A percentile compares a stretch with the other conserved stretches of the same genome.
These are phyloP conservation scores for Lentinula novae-zelandiae DNA, from an alignment of 1,284 basidiomycete species.

Conservation along the genomic window DNA sequence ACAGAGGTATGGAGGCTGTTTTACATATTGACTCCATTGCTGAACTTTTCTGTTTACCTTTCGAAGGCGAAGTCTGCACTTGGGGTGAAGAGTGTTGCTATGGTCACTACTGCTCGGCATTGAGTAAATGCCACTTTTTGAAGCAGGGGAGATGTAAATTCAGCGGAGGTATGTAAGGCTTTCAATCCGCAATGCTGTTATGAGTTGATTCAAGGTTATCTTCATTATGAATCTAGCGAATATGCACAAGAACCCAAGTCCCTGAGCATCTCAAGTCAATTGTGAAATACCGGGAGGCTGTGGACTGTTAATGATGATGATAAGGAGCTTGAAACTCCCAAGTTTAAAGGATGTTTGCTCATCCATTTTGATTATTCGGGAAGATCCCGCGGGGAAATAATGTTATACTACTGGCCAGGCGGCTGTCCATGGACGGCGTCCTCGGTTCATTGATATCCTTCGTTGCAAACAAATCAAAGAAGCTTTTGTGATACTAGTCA, in stretches of 20 bases:
- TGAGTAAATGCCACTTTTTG: constrained; percentile 45
- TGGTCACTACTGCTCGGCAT: constrained; percentile 53
- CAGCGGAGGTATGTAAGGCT: constrained; percentile 40
- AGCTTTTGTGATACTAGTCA: constrained; percentile 17
- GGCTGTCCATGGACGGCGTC: constrained; percentile 1
- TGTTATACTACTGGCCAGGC: constrained; percentile 14
- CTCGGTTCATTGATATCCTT: constrained; percentile 7
- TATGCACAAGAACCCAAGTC: constrained; percentile 32
- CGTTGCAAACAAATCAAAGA: constrained; percentile 19
- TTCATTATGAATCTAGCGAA: constrained; percentile 28
- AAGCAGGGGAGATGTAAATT: constrained; percentile 59
- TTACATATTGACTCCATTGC: not conserved
- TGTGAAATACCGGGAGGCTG: not conserved
- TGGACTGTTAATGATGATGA: not conserved
- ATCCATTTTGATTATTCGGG: not conserved
- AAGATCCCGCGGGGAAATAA: constrained; percentile 25
- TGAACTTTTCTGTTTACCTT: constrained; percentile 3
- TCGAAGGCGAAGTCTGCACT: constrained; percentile 45
- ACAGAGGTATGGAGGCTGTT: constrained; percentile 6
- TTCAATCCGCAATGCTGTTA: constrained; percentile 9
- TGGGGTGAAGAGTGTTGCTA: constrained; percentile 60
- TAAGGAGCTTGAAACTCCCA: not conserved
- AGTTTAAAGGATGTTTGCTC: not conserved
- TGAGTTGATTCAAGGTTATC: constrained; percentile 17
- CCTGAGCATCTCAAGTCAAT: not conserved